Conservation (phyloP, 2,329 filamentous ascomycete species). For the Colletotrichum caudatum region DNA sequence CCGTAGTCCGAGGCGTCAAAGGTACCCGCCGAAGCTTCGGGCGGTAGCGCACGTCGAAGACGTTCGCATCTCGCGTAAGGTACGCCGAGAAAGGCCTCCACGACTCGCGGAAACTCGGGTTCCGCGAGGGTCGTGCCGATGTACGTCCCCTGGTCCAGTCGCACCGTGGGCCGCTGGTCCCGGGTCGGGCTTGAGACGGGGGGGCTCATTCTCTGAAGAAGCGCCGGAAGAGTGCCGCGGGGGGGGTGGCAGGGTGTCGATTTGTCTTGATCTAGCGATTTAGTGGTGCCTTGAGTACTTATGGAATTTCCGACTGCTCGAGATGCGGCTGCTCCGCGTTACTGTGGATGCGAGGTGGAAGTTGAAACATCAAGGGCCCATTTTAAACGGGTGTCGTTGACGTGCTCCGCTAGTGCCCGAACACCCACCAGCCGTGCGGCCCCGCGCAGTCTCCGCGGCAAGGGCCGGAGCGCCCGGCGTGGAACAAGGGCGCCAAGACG, state of each 20-base stretch:
- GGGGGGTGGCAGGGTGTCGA: too few relatives aligned
- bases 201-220: conserved; percentile 5
- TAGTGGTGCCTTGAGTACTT: neutral
- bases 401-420: conserved; percentile 29
- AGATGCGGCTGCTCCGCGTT: too few relatives aligned
- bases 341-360: conserved; percentile 6
- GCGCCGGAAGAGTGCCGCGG: neutral
- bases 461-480: neutral
- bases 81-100: conserved; percentile 64
- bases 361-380: neutral
- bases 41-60: conserved; percentile 57
- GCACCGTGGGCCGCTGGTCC: conserved; percentile 25
- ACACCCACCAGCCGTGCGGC: conserved; percentile 28
- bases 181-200: neutral
- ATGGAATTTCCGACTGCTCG: neutral
- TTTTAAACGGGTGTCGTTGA: conserved; percentile 30
- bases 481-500: neutral
- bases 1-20: conserved; percentile 54
- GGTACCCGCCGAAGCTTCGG: conserved; percentile 45
- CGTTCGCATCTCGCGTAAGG: conserved; percentile 62
- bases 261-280: neutral
- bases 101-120: conserved; percentile 52
- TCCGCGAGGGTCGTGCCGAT: conserved; percentile 51
- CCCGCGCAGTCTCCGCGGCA: conserved; percentile 13
- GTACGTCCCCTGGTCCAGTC: conserved; percentile 56